Evolutionary conservation across 2,329 filamentous ascomycete genomes (phyloP), one percentile per base, ranked within the genome.

Genomic region (Remersonia thermophila): DNA sequence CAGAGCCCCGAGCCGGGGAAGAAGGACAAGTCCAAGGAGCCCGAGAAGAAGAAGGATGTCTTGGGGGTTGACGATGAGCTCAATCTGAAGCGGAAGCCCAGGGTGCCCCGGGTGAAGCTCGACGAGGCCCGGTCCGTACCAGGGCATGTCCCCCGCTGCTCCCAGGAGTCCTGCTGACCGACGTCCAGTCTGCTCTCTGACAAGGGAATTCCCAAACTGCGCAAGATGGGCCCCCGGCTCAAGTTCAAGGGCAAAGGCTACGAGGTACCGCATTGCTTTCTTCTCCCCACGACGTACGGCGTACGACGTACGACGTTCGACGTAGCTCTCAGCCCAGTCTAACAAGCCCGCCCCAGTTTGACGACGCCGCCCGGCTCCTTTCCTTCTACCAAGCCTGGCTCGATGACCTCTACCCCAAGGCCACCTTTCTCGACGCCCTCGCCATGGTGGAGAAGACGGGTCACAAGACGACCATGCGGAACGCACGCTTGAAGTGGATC

Each of bases 381-480:
- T 84, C 83, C 16, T 83, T 93, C 55, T 98, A 96, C 55, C 91
- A 96, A 55, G 60, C 94, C 38, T 98, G 91, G 91, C 80, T 98
- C 2, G 89, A 98, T 58, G 86, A 95, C 52, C 67, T 98, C 10
- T 98, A 87, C 52, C 91, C 91, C 10, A 86, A 93, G 52, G 91
- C 89, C 4, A 89, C 86, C 52, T 98, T 98, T 52, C 72, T 83
- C 32, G 91, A 98, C 51, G 91, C 83, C 3, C 65, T 96, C 6
- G 64, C 70, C 27, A 94, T 96, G 65, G 83, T 96, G 2, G 91
- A 98, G 57, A 95, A 93, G 59, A 68, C 85, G 1, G 91, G 91
- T 1, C 91, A 95, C 58, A 84, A 80, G 49, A 87, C 83, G 54
- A 67, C 69, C 11, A 70, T 96, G 55, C 73, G 83, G 45, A 70